These are phyloP conservation scores for Nyssa sinensis DNA, from an alignment of 148 eudicot genomes.

Conservation along the genomic window DNA sequence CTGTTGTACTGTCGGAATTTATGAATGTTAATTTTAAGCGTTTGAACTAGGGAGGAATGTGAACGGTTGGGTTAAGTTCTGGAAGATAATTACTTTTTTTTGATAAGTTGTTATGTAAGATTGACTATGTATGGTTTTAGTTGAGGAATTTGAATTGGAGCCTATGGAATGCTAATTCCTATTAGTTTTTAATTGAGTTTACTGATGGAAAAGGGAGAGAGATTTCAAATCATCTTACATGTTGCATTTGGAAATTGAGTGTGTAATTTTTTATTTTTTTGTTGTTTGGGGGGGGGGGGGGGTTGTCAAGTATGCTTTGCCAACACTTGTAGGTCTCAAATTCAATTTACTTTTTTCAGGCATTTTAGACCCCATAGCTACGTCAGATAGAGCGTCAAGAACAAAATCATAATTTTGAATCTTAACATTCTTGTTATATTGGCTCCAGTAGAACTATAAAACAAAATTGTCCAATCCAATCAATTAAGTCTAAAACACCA, in stretches of 20 bases:
- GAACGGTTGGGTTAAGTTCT: background rate
- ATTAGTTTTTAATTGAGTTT: background rate
- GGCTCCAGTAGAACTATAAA: background rate
- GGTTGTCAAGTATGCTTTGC: background rate
- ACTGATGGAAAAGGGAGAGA: background rate
- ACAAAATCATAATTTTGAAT: no score
- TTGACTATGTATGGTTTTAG: background rate
- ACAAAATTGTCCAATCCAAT: no score
- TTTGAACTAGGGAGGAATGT: background rate
- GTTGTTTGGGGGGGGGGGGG: background rate
- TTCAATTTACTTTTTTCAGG: no score
- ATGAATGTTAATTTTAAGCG: background rate
- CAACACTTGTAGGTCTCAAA: background rate
- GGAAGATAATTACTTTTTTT: no score
- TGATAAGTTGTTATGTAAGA: background rate
- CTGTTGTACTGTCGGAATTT: background rate
- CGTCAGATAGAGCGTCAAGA: no score
- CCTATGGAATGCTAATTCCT: background rate
- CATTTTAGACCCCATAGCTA: no score
- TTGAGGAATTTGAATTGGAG: background rate
- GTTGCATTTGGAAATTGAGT: background rate
- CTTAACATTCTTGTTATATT: background rate
- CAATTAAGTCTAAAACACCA: no score
- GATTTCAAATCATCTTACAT: background rate
- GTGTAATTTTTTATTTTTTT: no score